Base-by-base conservation (phyloP, 2,329 filamentous ascomycete genomes). In the Phyllosticta citrichinensis region DNA sequence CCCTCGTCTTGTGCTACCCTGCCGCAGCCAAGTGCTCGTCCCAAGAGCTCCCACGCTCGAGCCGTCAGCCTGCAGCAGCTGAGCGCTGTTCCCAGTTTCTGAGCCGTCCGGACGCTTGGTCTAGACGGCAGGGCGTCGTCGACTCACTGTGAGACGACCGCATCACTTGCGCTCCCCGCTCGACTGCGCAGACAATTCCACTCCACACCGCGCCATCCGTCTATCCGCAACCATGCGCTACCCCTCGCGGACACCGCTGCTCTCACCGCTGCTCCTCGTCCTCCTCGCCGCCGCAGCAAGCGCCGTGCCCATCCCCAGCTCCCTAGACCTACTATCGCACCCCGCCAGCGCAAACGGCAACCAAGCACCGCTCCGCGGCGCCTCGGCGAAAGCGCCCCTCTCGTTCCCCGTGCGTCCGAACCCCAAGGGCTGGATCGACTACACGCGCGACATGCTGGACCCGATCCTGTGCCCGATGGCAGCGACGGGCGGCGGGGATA, bases 401-500 rank as follows among this genome's bases (percentile, higher is more conserved):
- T 12, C 33, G 9, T 40, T 40, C 33, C 33, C 33, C 33, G 33
- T 40, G 33, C 33, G 33, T 5, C 33, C 33, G 11, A 40, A 40
- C 11, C 33, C 33, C 33, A 59, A 59, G 30, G 57, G 57, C 27
- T 22, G 47, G n/a, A 59, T 54, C 33, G 57, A 59, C 51, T 60
- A 60, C 53, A 55, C 58, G 33, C 58, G 53, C 35, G 58, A 60
- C 19, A 35, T 60, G 5, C 52, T 60, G 3, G 53, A 56, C 3
- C 58, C 58, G 30, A 56, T 60, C 19, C 52, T 60, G n/a, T 60
- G 58, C 25, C 58, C 58, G 12, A 25, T 53, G 1, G 19, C 24
- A 8, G 58, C 52, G 2, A 52, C 35, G 17, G 58, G 58, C 3
- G 53, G 52, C 4, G 11, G 51, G 19, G 51, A 14, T 9, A 20